Conservation (phyloP, 768 basidiomycete species). For the Macrolepiota fuliginosa region DNA sequence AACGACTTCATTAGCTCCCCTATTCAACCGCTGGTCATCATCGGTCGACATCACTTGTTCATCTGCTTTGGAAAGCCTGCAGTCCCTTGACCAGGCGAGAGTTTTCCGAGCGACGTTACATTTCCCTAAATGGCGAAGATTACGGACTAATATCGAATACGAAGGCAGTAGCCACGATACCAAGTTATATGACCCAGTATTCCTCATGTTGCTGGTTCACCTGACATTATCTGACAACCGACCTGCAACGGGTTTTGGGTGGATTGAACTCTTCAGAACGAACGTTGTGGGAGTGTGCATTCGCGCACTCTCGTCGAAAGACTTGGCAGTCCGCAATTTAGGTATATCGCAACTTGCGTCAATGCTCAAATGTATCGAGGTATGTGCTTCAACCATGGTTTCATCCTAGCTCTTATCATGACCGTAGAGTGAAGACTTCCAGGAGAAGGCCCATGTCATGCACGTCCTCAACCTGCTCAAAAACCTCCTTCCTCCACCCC, state of each 20-base stretch:
- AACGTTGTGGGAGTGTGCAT: slow-evolving; percentile 76
- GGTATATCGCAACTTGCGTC: slow-evolving; percentile 61
- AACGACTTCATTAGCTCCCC: slow-evolving; percentile 56
- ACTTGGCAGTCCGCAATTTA: slow-evolving; percentile 54
- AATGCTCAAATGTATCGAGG: slow-evolving; percentile 62
- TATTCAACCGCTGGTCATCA: slow-evolving; percentile 68
- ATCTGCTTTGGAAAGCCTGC: slow-evolving; percentile 61
- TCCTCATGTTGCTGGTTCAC: slow-evolving; percentile 65
- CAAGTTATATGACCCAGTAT: slow-evolving; percentile 76
- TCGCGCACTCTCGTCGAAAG: slow-evolving; percentile 67
- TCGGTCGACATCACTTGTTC: slow-evolving; percentile 38
- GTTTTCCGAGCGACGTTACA: slow-evolving; percentile 70
- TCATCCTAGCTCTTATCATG: neutral
- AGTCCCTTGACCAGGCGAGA: slow-evolving; percentile 62
- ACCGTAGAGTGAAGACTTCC: slow-evolving; percentile 57
- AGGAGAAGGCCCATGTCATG: slow-evolving; percentile 73
- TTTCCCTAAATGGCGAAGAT: slow-evolving; percentile 65
- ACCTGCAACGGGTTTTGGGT: slow-evolving; percentile 62
- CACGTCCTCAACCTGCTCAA: slow-evolving; percentile 69
- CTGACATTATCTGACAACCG: slow-evolving; percentile 59
- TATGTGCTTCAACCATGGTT: slow-evolving; percentile 27
- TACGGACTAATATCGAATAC: slow-evolving; percentile 34
- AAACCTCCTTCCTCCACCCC: slow-evolving; percentile 45
- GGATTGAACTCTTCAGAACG: slow-evolving; percentile 84
- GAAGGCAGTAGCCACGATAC: slow-evolving; percentile 29